Percentiles rank a stretch among this genome's conserved stretches.
Evolutionary conservation across 225 moss, liverwort and hornwort genomes (phyloP).

Genomic region (Pseudisothecium myosuroides): DNA sequence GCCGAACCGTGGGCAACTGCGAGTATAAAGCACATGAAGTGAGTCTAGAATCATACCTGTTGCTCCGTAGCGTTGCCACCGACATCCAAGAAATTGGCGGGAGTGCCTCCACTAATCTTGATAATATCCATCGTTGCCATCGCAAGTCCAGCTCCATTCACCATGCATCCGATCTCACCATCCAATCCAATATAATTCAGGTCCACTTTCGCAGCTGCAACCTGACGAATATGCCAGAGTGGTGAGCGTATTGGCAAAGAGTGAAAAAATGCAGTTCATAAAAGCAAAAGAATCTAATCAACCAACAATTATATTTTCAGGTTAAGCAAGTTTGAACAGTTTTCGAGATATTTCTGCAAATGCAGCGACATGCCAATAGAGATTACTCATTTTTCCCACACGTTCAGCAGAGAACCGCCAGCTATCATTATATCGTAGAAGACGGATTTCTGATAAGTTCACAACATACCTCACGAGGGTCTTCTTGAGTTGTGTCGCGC

Average conservation of each 20-base stretch:
- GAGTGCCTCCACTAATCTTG: conserved; percentile 93
- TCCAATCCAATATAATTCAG: conserved; percentile 94
- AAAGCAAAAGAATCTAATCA: background rate
- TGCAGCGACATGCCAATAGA: background rate
- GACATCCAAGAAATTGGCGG: conserved; percentile 95
- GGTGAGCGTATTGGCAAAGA: background rate
- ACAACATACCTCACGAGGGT: conserved; percentile 73
- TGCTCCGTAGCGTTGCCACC: conserved; percentile 93
- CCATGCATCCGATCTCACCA: conserved; percentile 99
- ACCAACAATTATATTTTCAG: background rate
- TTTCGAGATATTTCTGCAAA: background rate
- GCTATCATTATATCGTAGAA: background rate
- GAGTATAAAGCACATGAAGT: background rate
- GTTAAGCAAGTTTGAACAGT: background rate
- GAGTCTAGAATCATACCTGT: conserved; percentile 35
- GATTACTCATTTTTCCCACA: background rate
- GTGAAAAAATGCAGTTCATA: background rate
- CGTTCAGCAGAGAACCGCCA: background rate
- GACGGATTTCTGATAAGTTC: background rate
- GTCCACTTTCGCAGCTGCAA: conserved; percentile 79
- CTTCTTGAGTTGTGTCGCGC: conserved; percentile 87
- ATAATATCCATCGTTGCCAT: conserved; percentile 99
- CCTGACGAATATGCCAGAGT: conserved; percentile 18
- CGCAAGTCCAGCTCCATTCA: conserved; percentile 96
- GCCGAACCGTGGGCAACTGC: background rate